phyloP scores from a whole-genome alignment of 148 eudicot genomes.

The Rhododendron molle region DNA sequence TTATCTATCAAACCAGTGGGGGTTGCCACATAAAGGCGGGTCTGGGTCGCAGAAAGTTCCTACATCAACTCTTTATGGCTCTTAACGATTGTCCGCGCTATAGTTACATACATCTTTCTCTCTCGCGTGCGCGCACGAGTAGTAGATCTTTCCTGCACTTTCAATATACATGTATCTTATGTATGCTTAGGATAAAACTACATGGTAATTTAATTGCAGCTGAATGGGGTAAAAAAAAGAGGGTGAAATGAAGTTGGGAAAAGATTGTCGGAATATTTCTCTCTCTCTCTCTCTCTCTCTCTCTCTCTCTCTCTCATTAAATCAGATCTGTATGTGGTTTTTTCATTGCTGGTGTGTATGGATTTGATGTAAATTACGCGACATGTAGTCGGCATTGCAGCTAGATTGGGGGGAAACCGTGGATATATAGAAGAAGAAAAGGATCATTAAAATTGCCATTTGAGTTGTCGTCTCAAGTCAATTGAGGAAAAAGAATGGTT shows the following conservation, averaged over 20 bases:
- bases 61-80: neutral
- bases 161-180: neutral
- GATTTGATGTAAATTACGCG: neutral
- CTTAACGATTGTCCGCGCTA: neutral
- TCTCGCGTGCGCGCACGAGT: neutral
- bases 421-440: neutral
- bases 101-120: neutral
- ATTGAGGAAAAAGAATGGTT: neutral
- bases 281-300: neutral
- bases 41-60: neutral
- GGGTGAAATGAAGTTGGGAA: neutral
- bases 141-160: conserved; percentile 1
- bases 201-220: neutral
- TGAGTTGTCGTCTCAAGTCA: neutral
- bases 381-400: neutral
- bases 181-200: neutral
- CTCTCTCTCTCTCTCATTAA: neutral
- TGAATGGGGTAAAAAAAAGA: neutral
- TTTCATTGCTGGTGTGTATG: neutral
- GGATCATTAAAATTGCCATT: neutral
- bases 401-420: neutral
- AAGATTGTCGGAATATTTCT: neutral
- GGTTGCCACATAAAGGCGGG: conserved; percentile 29
- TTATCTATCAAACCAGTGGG: conserved; percentile 58
- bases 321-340: neutral